Percentiles rank a stretch among this genome's conserved stretches.
These are phyloP conservation scores for Lyophyllum semitale DNA, from an alignment of 768 basidiomycete species.

Conservation along the genomic window DNA sequence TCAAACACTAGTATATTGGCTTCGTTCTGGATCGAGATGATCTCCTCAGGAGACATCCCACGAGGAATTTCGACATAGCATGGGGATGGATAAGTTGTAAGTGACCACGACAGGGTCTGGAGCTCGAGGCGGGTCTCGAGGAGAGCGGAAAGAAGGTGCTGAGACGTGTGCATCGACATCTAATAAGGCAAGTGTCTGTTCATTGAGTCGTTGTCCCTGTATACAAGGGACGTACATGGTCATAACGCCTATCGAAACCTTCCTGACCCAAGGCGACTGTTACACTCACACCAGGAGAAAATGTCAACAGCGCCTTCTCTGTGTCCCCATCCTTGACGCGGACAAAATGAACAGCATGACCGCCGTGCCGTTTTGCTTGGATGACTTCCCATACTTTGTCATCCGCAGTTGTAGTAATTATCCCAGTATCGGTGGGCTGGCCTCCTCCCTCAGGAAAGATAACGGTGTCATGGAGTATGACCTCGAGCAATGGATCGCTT, in stretches of 20 bases:
- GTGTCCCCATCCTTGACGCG: constrained; percentile 39
- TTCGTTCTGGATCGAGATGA: constrained; percentile 57
- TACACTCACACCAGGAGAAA: constrained; percentile 54
- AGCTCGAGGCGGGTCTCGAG: constrained; percentile 64
- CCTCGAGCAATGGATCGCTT: constrained; percentile 54
- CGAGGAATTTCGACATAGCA: constrained; percentile 80
- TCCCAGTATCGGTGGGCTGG: constrained; percentile 75
- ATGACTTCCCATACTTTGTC: constrained; percentile 58
- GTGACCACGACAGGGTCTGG: constrained; percentile 82
- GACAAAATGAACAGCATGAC: constrained; percentile 76
- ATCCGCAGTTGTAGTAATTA: constrained; percentile 46
- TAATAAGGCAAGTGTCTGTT: constrained; percentile 22
- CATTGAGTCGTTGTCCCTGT: not conserved
- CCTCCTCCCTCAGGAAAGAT: constrained; percentile 85
- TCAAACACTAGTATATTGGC: constrained; percentile 72
- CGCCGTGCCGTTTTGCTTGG: constrained; percentile 68
- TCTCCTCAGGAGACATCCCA: constrained; percentile 64
- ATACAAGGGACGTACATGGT: constrained; percentile 55
- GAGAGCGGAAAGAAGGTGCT: constrained; percentile 82
- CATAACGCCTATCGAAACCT: constrained; percentile 67
- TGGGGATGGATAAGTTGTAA: constrained; percentile 65
- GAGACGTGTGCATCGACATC: constrained; percentile 87
- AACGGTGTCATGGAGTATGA: constrained; percentile 74
- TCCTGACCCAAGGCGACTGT: constrained; percentile 54
- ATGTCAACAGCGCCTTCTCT: constrained; percentile 45